Evolutionary conservation across 257 asterid genomes (phyloP).

Genomic region (Salvia splendens): DNA sequence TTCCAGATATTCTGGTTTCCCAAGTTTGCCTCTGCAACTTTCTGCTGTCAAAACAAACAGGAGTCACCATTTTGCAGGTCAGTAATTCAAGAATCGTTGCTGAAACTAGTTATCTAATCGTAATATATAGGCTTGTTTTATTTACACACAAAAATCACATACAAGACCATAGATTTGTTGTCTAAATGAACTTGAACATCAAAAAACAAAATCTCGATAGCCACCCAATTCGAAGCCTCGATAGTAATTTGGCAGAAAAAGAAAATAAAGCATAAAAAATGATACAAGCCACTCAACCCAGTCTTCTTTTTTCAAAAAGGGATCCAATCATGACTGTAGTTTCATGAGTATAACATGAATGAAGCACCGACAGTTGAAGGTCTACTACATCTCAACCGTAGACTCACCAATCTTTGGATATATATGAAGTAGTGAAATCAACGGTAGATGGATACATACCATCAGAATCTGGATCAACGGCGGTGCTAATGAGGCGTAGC

Average conservation of each 20-base stretch:
- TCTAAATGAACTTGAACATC: not conserved
- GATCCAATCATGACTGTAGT: constrained; percentile 1
- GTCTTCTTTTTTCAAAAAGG: no score
- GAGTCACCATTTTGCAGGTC: constrained; percentile 10
- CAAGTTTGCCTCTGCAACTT: constrained; percentile 44
- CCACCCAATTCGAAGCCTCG: not conserved
- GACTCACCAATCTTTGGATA: not conserved
- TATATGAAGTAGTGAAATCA: constrained; percentile 17
- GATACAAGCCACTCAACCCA: not conserved
- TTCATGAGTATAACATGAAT: not conserved
- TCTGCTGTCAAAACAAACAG: constrained; percentile 23
- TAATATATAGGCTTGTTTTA: no score
- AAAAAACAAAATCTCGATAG: not conserved
- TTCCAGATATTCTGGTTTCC: constrained; percentile 56
- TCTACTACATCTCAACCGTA: constrained; percentile 23
- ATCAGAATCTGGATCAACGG: constrained; percentile 32
- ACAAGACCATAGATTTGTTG: not conserved
- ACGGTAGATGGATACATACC: constrained; percentile 18
- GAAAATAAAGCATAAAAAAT: not conserved
- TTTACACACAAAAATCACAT: not conserved
- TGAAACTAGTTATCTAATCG: not conserved
- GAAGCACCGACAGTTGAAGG: not conserved
- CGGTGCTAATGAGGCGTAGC: constrained; percentile 54
- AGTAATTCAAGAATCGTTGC: constrained; percentile 4
- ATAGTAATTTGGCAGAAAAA: not conserved